These are phyloP conservation scores for Xylaria venustula DNA, from an alignment of 495 filamentous ascomycete genomes.

Conservation along the genomic window DNA sequence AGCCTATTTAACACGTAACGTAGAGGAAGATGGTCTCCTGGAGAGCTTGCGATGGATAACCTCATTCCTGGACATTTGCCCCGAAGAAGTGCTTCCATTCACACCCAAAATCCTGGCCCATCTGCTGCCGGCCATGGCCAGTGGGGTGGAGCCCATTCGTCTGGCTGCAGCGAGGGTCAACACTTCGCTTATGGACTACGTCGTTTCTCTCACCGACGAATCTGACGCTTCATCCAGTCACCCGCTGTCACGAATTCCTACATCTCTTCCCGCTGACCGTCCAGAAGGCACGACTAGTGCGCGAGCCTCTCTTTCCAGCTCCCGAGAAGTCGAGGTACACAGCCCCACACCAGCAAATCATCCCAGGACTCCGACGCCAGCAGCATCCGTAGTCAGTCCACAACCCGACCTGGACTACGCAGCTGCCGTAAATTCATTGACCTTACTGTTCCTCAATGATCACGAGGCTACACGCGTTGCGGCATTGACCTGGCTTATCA, in stretches of 20 bases:
- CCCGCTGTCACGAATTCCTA: constrained; percentile 45
- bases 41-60: constrained; percentile 95
- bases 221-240: constrained; percentile 42
- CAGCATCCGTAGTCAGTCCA: constrained; percentile 38
- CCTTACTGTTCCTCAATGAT: constrained; percentile 91
- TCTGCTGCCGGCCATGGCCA: constrained; percentile 91
- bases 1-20: constrained; percentile 4
- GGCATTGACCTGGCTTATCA: constrained; percentile 92
- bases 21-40: constrained; percentile 86
- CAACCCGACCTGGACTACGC: constrained; percentile 87
- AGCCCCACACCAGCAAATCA: constrained; percentile 54
- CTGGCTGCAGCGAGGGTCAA: constrained; percentile 88
- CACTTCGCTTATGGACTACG: constrained; percentile 83
- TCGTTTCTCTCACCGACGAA: constrained; percentile 86
- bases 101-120: constrained; percentile 88
- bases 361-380: constrained; percentile 36
- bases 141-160: constrained; percentile 82
- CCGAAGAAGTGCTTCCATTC: constrained; percentile 95
- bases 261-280: constrained; percentile 49
- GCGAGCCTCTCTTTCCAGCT: constrained; percentile 51
- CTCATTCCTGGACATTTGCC: constrained; percentile 93
- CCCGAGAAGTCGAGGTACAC: constrained; percentile 51
- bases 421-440: constrained; percentile 93
- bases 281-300: constrained; percentile 55
- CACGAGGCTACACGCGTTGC: constrained; percentile 94